Percentiles rank a stretch among this genome's conserved stretches.
Conservation (phyloP, 2,329 filamentous ascomycete species). For the Calonectria pauciramosa region DNA sequence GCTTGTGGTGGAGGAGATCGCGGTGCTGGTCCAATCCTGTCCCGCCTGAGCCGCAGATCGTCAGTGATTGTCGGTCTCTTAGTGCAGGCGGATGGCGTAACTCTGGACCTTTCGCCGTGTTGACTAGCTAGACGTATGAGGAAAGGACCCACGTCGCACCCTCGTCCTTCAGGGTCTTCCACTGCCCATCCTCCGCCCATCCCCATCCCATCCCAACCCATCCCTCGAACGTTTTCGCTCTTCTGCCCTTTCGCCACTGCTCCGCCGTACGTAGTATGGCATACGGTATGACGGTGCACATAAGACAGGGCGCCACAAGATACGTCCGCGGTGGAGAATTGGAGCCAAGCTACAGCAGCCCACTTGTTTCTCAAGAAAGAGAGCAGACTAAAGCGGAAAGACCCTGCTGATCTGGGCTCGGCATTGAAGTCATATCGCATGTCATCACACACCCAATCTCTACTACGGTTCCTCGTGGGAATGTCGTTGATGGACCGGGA, state of each 20-base stretch:
- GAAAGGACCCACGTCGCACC: constrained; percentile 10
- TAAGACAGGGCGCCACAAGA: constrained; percentile 20
- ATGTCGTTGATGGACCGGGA: not conserved
- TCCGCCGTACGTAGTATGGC: not conserved
- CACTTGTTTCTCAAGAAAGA: constrained; percentile 10
- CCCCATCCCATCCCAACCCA: not conserved
- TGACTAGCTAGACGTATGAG: not conserved
- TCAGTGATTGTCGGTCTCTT: constrained; percentile 42
- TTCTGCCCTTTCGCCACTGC: constrained; percentile 19
- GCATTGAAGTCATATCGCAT: constrained; percentile 38
- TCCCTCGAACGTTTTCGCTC: not conserved
- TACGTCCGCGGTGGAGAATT: not conserved
- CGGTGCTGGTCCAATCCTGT: constrained; percentile 33
- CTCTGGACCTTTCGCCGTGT: constrained; percentile 25
- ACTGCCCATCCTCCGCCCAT: constrained; percentile 16
- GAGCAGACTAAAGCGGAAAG: constrained; percentile 34
- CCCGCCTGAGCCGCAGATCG: constrained; percentile 36
- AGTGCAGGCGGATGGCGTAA: constrained; percentile 45
- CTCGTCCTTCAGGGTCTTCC: constrained; percentile 43
- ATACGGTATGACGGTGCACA: constrained; percentile 14
- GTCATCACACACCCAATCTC: not conserved
- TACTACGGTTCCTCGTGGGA: not conserved
- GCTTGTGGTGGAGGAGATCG: constrained; percentile 16
- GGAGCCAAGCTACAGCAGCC: constrained; percentile 8
- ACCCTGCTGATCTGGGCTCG: constrained; percentile 44